Conservation (phyloP, 2,329 filamentous ascomycete genomes). For the Stylonectria norvegica region DNA sequence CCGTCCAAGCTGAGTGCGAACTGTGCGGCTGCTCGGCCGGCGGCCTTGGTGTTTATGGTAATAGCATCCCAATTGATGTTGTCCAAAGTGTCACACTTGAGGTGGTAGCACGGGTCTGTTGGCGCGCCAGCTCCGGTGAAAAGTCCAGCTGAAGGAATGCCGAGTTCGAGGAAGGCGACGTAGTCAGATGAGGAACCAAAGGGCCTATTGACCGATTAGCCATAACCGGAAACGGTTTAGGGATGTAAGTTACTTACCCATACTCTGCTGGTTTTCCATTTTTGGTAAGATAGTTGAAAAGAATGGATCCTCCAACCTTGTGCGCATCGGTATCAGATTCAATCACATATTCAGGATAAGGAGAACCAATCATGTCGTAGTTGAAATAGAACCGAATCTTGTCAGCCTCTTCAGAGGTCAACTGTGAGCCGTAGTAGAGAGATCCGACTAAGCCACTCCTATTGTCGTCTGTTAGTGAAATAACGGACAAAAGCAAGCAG, state of each 20-base stretch:
- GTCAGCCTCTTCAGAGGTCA: conserved; percentile 38
- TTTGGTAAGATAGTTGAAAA: conserved; percentile 35
- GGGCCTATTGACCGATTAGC: conserved; percentile 17
- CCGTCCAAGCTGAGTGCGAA: conserved; percentile 36
- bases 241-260: conserved; percentile 31
- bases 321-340: conserved; percentile 41
- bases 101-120: conserved; percentile 38
- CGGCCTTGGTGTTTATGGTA: conserved; percentile 39
- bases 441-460: conserved; percentile 44
- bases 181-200: conserved; percentile 41
- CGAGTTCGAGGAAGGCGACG: conserved; percentile 38
- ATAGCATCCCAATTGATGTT: conserved; percentile 43
- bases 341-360: conserved; percentile 37
- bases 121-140: conserved; percentile 38
- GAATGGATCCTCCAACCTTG: conserved; percentile 31
- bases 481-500: neutral
- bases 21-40: conserved; percentile 48
- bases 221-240: too few relatives aligned
- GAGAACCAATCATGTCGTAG: conserved; percentile 66
- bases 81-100: conserved; percentile 37
- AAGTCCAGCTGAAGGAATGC: conserved; percentile 39
- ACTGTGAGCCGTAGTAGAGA: conserved; percentile 36
- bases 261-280: conserved; percentile 33
- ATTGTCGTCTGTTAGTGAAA: conserved; percentile 8
- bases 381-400: conserved; percentile 67